These are phyloP conservation scores for Apostasia shenzhenica DNA, from an alignment of 106 monocot species.

Conservation along the genomic window DNA sequence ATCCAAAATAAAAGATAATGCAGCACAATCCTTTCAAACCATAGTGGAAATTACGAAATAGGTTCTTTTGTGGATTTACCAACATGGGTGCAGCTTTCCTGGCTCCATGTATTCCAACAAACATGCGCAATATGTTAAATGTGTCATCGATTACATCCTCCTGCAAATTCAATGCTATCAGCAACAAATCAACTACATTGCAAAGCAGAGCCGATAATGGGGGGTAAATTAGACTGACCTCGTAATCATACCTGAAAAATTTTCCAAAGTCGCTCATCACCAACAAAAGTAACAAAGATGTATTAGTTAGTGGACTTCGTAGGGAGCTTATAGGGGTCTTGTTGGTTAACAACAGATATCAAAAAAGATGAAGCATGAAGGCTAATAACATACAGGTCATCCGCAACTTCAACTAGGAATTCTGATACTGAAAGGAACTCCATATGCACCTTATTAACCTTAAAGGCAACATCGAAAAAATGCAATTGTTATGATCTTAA, in stretches of 20 bases:
- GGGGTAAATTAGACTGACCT: slow-evolving; percentile 33
- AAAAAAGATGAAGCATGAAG: not conserved
- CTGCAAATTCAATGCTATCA: slow-evolving; percentile 20
- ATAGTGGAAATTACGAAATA: not conserved
- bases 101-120: slow-evolving; percentile 68
- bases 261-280: not conserved
- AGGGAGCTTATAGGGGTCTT: not conserved
- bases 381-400: slow-evolving; percentile 73
- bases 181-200: not conserved
- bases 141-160: slow-evolving; percentile 82
- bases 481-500: not conserved
- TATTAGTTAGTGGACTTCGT: not conserved
- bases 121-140: slow-evolving; percentile 90
- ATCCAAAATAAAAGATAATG: too few species aligned
- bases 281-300: not conserved
- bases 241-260: slow-evolving; percentile 77
- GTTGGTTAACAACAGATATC: not conserved
- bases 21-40: not conserved
- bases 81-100: slow-evolving; percentile 59
- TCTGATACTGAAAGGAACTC: slow-evolving; percentile 84
- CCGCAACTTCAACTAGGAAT: slow-evolving; percentile 85
- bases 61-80: slow-evolving; percentile 34
- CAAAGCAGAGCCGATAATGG: not conserved
- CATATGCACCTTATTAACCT: slow-evolving; percentile 93
- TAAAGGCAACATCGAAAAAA: not conserved